Evolutionary conservation across 305 asterid species (phyloP), one percentile per base, ranked within the genome.

Genomic region (Fraxinus floribunda): DNA sequence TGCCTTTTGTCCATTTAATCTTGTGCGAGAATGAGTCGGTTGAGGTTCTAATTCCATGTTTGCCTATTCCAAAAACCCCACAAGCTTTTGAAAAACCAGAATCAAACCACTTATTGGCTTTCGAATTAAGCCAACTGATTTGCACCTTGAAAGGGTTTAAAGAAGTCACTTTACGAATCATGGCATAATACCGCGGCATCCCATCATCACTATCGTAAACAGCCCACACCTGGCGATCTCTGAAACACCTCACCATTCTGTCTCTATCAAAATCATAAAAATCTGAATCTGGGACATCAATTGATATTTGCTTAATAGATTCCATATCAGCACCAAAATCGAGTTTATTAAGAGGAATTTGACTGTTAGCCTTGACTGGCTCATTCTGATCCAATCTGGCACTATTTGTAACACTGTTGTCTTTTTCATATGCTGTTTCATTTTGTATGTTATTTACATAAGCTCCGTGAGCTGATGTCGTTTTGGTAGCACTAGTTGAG

Each of bases 151-250:
- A 93, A 39, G 99, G 99, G 78, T 89, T 83, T 77, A 91, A 86
- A 79, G 99, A 97, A 52, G 92, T 89, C 78, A 97, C 95, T 70
- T 88, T 86, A 81, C 85, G 93, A 84, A 93, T 88, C 92, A 92
- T 80, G 81, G 92, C 94, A 89, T 93, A 93, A 83, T 83, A 84
- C 1, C 98, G 90, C 36, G 99, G 99, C 99, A 93, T 93, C 78
- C 98, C 98, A 83, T 93, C 97, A 78, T 88, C 91, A 76, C 90
- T 91, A 86, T 93, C 99, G 78, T 97, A 94, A 82, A 86, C 88
- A 13, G 99, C 98, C 99, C 99, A 86, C 82, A 92, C 90, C 90
- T 96, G 94, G 90, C 88, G 89, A 70, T 88, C 94, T 78, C 87
- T 80, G 75, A 92, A 94, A 92, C 87, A 89, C 46, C 78, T 81